Conservation (phyloP, 2,329 filamentous ascomycete species). For the Pseudonectria foliicola region DNA sequence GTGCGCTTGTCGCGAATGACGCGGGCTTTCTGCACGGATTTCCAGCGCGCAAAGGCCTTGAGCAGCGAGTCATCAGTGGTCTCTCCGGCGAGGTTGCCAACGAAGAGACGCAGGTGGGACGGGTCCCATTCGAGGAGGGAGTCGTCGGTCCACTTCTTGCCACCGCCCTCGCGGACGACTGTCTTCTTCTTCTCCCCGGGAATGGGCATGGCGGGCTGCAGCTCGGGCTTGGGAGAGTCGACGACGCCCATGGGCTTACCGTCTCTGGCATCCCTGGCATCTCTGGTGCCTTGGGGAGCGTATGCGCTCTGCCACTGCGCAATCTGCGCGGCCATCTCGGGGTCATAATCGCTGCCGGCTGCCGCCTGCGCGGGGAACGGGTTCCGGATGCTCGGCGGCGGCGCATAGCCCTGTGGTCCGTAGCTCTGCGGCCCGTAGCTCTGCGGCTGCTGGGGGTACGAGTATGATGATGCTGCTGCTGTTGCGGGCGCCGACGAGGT, state of each 20-base stretch:
- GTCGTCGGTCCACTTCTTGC: slow-evolving; percentile 86
- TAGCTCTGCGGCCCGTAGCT: slow-evolving; percentile 21
- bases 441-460: slow-evolving; percentile 12
- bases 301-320: slow-evolving; percentile 95
- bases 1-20: slow-evolving; percentile 94
- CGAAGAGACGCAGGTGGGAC: slow-evolving; percentile 86
- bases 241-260: slow-evolving; percentile 24
- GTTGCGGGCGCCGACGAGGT: slow-evolving; percentile 18
- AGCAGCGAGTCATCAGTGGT: slow-evolving; percentile 92
- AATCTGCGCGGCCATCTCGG: slow-evolving; percentile 84
- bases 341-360: slow-evolving; percentile 48
- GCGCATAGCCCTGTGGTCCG: slow-evolving; percentile 32
- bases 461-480: slow-evolving; percentile 12
- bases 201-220: slow-evolving; percentile 29
- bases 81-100: slow-evolving; percentile 94
- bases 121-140: slow-evolving; percentile 93
- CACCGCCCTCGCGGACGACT: slow-evolving; percentile 80
- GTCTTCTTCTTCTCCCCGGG: slow-evolving; percentile 68
- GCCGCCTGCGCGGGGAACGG: slow-evolving; percentile 64
- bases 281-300: slow-evolving; percentile 55
- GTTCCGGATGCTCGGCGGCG: slow-evolving; percentile 66
- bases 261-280: slow-evolving; percentile 36
- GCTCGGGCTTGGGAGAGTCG: slow-evolving; percentile 24
- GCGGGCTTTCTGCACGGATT: slow-evolving; percentile 82
- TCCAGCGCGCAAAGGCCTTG: slow-evolving; percentile 87